Conservation (phyloP, 352 stramenopile genomes). For the Phytophthora chlamydospora region DNA sequence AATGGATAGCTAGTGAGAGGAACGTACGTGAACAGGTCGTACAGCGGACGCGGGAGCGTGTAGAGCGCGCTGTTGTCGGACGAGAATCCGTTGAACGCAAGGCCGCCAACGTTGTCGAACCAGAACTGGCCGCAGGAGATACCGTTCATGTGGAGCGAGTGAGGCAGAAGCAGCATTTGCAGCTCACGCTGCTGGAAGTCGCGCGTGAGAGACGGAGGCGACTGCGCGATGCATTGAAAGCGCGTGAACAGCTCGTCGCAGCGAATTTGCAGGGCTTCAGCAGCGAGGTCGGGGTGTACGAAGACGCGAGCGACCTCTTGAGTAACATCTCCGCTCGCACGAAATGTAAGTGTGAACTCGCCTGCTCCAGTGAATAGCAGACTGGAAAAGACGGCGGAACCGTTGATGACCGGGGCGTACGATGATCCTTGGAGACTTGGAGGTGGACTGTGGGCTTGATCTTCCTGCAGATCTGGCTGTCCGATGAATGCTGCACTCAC, state of each 20-base stretch:
- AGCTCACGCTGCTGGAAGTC: conserved; percentile 10
- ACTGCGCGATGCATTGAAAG: conserved; percentile 33
- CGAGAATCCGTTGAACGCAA: conserved; percentile 30
- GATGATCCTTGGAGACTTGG: conserved; percentile 26
- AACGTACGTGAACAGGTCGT: conserved; percentile 67
- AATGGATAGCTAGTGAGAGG: background rate
- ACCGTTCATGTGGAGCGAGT: conserved; percentile 25
- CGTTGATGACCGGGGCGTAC: conserved; percentile 40
- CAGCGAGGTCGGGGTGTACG: conserved; percentile 42
- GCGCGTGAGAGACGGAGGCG: background rate
- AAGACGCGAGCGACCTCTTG: conserved; percentile 52
- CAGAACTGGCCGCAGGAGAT: conserved; percentile 49
- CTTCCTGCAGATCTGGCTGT: background rate
- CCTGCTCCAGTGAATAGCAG: conserved; percentile 50
- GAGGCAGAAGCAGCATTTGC: conserved; percentile 34
- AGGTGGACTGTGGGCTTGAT: conserved; percentile 2
- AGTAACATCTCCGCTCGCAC: conserved; percentile 16
- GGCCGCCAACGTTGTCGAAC: conserved; percentile 35
- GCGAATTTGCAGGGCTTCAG: conserved; percentile 20
- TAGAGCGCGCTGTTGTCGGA: conserved; percentile 35
- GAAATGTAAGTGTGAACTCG: conserved; percentile 51
- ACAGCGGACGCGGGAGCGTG: conserved; percentile 43
- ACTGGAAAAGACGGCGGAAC: conserved; percentile 40
- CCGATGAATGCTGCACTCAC: conserved; percentile 21
- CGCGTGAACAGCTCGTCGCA: conserved; percentile 43